These are phyloP conservation scores for Setaria viridis DNA, from an alignment of 202 grass and related monocot genomes.

Conservation along the genomic window DNA sequence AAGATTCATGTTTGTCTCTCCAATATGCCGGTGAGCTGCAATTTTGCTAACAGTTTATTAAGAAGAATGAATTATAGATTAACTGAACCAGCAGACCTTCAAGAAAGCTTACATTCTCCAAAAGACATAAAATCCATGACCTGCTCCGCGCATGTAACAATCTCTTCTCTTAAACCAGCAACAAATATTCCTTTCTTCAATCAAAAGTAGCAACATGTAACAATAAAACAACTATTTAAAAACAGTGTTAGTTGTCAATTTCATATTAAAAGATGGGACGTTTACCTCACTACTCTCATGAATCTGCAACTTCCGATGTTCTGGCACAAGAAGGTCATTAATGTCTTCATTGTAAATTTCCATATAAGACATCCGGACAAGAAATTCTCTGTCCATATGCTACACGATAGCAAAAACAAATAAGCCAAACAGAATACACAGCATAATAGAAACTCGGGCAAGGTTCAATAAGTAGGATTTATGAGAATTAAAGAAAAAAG, in stretches of 20 bases:
- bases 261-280: constrained; percentile 27
- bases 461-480: constrained; percentile 9
- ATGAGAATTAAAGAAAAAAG: constrained; percentile 5
- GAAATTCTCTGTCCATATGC: constrained; percentile 86
- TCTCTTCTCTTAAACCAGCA: constrained; percentile 95
- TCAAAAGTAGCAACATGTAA: constrained; percentile 30
- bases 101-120: constrained; percentile 83
- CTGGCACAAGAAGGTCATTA: constrained; percentile 91
- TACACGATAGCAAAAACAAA: constrained; percentile 47
- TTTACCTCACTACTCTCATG: constrained; percentile 93
- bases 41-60: constrained; percentile 30
- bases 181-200: constrained; percentile 94
- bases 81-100: constrained; percentile 35
- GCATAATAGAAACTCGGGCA: constrained; percentile 26
- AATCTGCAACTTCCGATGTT: constrained; percentile 95
- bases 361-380: constrained; percentile 98
- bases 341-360: constrained; percentile 99
- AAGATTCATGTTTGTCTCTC: constrained; percentile 98
- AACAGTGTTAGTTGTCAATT: neutral
- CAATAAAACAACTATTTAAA: neutral
- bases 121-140: constrained; percentile 86
- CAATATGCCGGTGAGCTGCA: constrained; percentile 92
- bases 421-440: constrained; percentile 24
- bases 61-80: constrained; percentile 28
- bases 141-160: constrained; percentile 86